phyloP scores from a whole-genome alignment of 1,139 yeast species.

The Hyphopichia buzzinii region DNA sequence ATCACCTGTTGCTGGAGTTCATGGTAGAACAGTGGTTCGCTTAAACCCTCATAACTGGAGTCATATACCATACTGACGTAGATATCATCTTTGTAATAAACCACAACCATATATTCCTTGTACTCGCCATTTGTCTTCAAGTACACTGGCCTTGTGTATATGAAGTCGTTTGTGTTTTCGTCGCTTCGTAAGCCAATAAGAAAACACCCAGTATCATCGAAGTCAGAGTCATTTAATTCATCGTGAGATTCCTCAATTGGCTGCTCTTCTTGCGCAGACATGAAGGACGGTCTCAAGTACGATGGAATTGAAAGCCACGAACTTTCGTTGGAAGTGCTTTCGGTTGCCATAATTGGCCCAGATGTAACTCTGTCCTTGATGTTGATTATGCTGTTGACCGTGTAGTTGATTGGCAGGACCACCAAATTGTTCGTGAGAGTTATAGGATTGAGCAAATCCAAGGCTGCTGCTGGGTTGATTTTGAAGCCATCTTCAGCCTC shows the following conservation, averaged over 20 bases:
- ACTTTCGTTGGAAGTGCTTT: constrained; percentile 2
- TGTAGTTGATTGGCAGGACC: constrained; percentile 38
- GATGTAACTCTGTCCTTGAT: constrained; percentile 8
- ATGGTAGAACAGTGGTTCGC: constrained; percentile 22
- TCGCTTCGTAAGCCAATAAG: constrained; percentile 24
- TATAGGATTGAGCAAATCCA: constrained; percentile 33
- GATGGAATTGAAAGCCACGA: constrained; percentile 29
- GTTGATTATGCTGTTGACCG: constrained; percentile 34
- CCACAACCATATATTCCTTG: constrained; percentile 33
- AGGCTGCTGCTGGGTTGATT: constrained; percentile 16
- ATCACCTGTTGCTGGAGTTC: constrained; percentile 16
- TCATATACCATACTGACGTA: constrained; percentile 30
- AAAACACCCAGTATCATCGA: constrained; percentile 22
- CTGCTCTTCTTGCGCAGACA: background rate
- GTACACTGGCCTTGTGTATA: constrained; percentile 29
- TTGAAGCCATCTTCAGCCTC: constrained; percentile 1
- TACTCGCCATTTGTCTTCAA: constrained; percentile 17
- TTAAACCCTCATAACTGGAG: constrained; percentile 22
- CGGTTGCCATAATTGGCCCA: background rate
- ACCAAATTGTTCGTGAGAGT: constrained; percentile 37
- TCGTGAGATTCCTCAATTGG: background rate
- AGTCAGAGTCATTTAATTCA: constrained; percentile 14
- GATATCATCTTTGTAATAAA: constrained; percentile 24
- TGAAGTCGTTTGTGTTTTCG: constrained; percentile 9
- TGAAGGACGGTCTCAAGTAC: constrained; percentile 13